Evolutionary conservation across 345 rosid genomes (phyloP), one percentile per base, ranked within the genome.

Genomic region (Euphorbia pulcherrima): DNA sequence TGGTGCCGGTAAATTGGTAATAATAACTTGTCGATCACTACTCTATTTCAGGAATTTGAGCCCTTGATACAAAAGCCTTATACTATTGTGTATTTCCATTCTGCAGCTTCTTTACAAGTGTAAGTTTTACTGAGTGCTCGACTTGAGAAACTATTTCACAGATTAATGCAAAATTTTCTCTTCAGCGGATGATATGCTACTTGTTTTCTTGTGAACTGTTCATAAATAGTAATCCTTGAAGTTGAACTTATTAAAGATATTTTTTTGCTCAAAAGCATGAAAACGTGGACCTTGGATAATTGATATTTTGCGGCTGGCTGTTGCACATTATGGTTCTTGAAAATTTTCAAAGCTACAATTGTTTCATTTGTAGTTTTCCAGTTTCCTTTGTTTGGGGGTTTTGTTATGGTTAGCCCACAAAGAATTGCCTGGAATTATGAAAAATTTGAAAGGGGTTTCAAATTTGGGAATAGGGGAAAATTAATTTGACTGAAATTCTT

Each of bases 41-140:
- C 67, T 75, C 46, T 62, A 71, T 79, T 75, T 75, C 90, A 94
- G 99, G 99, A 94, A 80, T 91, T 94, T 73, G 99, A 94, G 85
- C 96, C 97, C 52, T 65, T 94, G 77, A 92, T 94, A 68, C 96
- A 91, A 79, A 94, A 89, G 86, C 97, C 99, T 80, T 94, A 86
- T 59, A 68, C 93, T 10, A 87, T 94, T 73, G 95, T 89, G 17
- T 94, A 94, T 78, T 80, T 94, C 74, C 97, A 94, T 73, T 94
- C 99, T 27, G 96, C 96, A 51, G 97, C 99, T 60, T 88, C 97
- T 39, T 80, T 94, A 75, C 95, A 89, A 78, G 72, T 92, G 99
- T 94, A 86, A 91, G 99, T 81, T 18, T 72, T 69, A 0, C 72
- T 69, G 1, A 59, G 67, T 58, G 46, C 57, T 55, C 57, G 18